Evolutionary conservation across 306 rosid species (phyloP).

Genomic region (Quercus mongolica): DNA sequence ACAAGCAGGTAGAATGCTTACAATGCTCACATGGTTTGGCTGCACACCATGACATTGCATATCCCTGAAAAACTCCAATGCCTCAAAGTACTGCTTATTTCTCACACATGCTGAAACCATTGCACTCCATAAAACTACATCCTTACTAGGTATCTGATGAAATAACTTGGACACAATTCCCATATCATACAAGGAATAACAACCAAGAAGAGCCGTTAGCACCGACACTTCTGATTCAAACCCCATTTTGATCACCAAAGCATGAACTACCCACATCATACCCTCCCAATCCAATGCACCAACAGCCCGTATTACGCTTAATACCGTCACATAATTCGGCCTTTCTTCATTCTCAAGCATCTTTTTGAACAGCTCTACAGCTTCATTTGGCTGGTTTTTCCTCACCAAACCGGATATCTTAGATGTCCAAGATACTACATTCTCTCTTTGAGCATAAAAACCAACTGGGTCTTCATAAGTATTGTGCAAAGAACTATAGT

Average conservation of each 20-base stretch:
- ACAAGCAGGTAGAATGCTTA: slow-evolving; percentile 24
- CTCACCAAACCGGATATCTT: slow-evolving; percentile 16
- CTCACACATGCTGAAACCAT: slow-evolving; percentile 20
- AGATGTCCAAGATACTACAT: slow-evolving; percentile 5
- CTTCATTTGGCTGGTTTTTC: slow-evolving; percentile 13
- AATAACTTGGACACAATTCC: slow-evolving; percentile 17
- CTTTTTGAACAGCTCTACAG: slow-evolving; percentile 1
- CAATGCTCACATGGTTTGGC: slow-evolving; percentile 21
- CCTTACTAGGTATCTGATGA: slow-evolving; percentile 17
- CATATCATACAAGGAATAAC: slow-evolving; percentile 10
- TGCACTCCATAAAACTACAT: slow-evolving; percentile 17
- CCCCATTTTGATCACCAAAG: slow-evolving; percentile 20
- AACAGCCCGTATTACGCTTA: slow-evolving; percentile 14
- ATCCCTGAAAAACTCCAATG: slow-evolving; percentile 12
- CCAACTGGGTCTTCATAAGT: slow-evolving; percentile 15
- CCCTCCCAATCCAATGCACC: slow-evolving; percentile 5
- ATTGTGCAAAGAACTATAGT: background rate
- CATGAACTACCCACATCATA: slow-evolving; percentile 3
- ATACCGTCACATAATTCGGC: slow-evolving; percentile 13
- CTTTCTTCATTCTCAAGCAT: slow-evolving; percentile 14
- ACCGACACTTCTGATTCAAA: slow-evolving; percentile 12
- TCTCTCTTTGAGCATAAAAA: slow-evolving; percentile 1
- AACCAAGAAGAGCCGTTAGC: slow-evolving; percentile 15
- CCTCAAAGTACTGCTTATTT: slow-evolving; percentile 8
- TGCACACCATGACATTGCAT: slow-evolving; percentile 21